Base-by-base conservation (phyloP, 2,329 filamentous ascomycete species). In the Escovopsis sp. region DNA sequence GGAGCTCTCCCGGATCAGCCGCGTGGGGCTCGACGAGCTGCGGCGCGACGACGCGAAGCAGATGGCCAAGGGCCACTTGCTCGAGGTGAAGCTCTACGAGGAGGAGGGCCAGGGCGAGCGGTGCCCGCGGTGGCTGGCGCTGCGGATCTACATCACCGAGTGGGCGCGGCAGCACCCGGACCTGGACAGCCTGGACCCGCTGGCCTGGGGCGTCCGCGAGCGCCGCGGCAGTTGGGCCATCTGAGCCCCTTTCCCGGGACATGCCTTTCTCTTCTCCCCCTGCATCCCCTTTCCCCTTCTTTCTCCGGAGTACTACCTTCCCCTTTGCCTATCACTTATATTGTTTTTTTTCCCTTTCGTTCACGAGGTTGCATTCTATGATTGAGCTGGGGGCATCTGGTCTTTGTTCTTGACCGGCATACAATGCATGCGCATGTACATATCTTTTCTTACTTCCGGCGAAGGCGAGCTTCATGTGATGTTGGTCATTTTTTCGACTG, bases 151-250 rank as follows among this genome's bases (percentile, higher is more conserved):
- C 54, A 81, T 96, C 27, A 68, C 69, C 27, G 86, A 94, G 54
- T 96, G 88, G 88, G 87, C 81, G 17, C 68, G 79, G 38, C 86
- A 94, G 56, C 83, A 92, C 52, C 84, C 86, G 5, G 69, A 73
- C 41, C 73, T 90, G 55, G 66, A 74, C 45, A 62, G 65, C 38
- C 64, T 72, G 42, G 66, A 66, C 36, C 63, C 70, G 3, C 57
- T 72, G 43, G 70, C 71, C 4, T 84, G 79, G 79, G 80, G 79
- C 11, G 71, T 81, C 33, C 62, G 67, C 37, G 75, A 73, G 40
- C 60, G 76, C 40, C 61, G 72, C 50, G 79, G 80, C 37, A 84
- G 79, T 47, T 86, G 80, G 79, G 79, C 78, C 29, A 69, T 80
- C 39, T 81, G 45, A 21, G 48, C 27, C 18, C 7, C 4, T 15